Conservation (phyloP, 768 basidiomycete species). For the Boletus sp. region DNA sequence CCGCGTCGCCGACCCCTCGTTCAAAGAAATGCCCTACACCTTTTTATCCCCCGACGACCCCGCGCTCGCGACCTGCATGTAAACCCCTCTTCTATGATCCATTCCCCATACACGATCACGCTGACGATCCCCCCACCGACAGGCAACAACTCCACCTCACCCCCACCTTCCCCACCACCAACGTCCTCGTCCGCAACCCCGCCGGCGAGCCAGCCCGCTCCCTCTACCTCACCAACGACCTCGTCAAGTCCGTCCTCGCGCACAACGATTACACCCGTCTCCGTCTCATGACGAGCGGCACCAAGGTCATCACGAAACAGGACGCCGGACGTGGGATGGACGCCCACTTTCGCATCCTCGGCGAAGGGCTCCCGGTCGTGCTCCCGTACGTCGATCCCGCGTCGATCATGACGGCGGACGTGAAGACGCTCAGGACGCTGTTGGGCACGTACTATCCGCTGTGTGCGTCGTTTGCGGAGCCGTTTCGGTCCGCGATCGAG, state of each 20-base stretch:
- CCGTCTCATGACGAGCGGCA: conserved; percentile 89
- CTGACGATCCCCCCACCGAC: neutral
- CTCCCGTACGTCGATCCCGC: conserved; percentile 74
- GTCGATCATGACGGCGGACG: conserved; percentile 57
- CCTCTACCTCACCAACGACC: conserved; percentile 83
- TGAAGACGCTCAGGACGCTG: conserved; percentile 60
- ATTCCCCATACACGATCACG: neutral
- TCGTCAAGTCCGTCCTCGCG: conserved; percentile 76
- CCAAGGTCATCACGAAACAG: conserved; percentile 90
- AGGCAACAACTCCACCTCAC: conserved; percentile 75
- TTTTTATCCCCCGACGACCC: conserved; percentile 73
- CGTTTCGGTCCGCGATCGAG: conserved; percentile 55
- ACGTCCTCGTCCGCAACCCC: conserved; percentile 86
- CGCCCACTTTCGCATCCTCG: conserved; percentile 70
- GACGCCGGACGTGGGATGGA: conserved; percentile 64
- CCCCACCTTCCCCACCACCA: conserved; percentile 66
- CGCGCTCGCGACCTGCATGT: conserved; percentile 73
- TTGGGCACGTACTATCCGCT: conserved; percentile 81
- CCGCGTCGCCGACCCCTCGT: conserved; percentile 38
- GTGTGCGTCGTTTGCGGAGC: conserved; percentile 57
- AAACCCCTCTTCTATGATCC: conserved; percentile 27
- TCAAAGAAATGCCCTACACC: conserved; percentile 91
- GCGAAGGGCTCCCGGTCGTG: conserved; percentile 82
- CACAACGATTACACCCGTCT: conserved; percentile 83
- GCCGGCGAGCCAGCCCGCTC: conserved; percentile 69